Conservation (phyloP, 1,284 basidiomycete genomes). For the Fomes fomentarius region DNA sequence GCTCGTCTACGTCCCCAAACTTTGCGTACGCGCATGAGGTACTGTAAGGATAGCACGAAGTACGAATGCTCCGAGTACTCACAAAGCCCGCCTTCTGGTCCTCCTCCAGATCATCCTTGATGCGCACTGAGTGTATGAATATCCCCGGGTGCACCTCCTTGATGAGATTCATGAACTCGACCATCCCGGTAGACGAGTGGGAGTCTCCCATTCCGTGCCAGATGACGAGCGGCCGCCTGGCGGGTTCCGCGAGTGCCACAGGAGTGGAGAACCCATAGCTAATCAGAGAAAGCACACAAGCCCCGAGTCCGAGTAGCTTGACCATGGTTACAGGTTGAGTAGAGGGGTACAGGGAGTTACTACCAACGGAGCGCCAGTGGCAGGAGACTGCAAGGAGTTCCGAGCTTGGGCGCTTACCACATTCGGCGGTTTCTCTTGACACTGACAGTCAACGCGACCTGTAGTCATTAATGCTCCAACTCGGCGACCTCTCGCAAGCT, state of each 20-base stretch:
- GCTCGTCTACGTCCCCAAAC: constrained; percentile 83
- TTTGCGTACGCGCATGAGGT: no score
- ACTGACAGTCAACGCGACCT: no score
- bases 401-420: no score
- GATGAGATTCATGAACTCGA: constrained; percentile 69
- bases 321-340: neutral
- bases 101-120: constrained; percentile 66
- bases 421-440: no score
- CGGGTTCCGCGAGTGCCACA: constrained; percentile 1
- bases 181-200: constrained; percentile 67
- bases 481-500: no score
- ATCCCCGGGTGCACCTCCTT: constrained; percentile 80
- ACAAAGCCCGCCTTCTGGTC: constrained; percentile 86
- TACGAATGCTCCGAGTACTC: constrained; percentile 36
- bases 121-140: constrained; percentile 82
- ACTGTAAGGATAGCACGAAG: neutral
- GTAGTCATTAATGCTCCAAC: no score
- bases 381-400: no score
- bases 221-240: constrained; percentile 75
- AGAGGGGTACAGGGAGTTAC: no score
- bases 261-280: constrained; percentile 4
- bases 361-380: no score
- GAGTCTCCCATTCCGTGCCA: constrained; percentile 94
- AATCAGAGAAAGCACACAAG: constrained; percentile 1
- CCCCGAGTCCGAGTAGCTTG: neutral